Conservation (phyloP, 352 stramenopile species). For the Peronosclerospora sorghi region DNA sequence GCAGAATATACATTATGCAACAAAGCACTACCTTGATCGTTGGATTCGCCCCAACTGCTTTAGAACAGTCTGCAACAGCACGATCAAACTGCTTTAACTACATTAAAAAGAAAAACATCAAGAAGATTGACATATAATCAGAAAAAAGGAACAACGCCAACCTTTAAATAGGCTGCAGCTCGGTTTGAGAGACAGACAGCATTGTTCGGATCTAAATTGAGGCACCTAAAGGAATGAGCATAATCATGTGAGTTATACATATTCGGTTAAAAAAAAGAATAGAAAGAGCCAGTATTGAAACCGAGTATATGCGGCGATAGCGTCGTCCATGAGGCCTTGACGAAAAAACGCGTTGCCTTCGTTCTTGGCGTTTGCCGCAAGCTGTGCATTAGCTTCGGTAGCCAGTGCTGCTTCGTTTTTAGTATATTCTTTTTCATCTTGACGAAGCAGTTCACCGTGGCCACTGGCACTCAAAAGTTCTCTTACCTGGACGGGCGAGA, state of each 20-base stretch:
- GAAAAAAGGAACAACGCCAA: too few species aligned
- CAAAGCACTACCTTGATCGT: conserved; percentile 39
- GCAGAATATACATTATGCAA: background rate
- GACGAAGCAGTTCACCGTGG: conserved; percentile 15
- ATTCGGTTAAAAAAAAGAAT: background rate
- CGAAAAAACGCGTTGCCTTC: conserved; percentile 53
- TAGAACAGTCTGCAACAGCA: conserved; percentile 35
- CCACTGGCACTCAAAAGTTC: conserved; percentile 22
- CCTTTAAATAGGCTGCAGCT: conserved; percentile 52
- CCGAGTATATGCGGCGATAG: conserved; percentile 36
- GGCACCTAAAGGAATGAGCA: conserved; percentile 19
- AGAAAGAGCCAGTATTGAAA: conserved; percentile 2
- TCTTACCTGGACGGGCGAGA: conserved; percentile 21
- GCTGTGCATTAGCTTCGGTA: conserved; percentile 17
- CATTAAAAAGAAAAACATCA: background rate
- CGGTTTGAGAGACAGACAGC: conserved; percentile 52
- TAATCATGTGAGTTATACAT: conserved; percentile 1
- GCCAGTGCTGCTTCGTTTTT: background rate
- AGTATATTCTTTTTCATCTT: background rate
- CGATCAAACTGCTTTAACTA: conserved; percentile 30
- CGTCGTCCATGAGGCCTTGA: conserved; percentile 20
- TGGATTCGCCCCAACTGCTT: too few species aligned
- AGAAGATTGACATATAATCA: conserved; percentile 16
- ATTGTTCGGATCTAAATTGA: conserved; percentile 29
- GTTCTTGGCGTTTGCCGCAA: conserved; percentile 23